Conservation (phyloP, 768 basidiomycete species). For the Boletus tomentosulus region DNA sequence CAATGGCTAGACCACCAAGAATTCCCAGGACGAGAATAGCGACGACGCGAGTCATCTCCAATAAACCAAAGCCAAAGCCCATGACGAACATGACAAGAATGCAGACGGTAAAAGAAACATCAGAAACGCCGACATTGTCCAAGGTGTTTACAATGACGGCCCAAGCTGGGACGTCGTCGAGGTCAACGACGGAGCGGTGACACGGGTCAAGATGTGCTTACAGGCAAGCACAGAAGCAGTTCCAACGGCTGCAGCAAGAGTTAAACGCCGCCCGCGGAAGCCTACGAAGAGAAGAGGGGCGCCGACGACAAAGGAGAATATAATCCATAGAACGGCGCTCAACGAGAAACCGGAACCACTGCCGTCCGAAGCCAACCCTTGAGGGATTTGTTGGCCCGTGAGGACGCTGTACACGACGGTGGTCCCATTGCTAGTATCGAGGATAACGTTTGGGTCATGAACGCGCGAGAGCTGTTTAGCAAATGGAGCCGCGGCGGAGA, state of each 20-base stretch:
- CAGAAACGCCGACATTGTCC: constrained; percentile 44
- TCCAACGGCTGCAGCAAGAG: constrained; percentile 52
- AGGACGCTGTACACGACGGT: constrained; percentile 42
- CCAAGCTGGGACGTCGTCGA: constrained; percentile 44
- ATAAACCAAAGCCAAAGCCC: constrained; percentile 51
- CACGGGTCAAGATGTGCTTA: constrained; percentile 25
- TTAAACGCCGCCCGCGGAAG: constrained; percentile 52
- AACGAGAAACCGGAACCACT: constrained; percentile 45
- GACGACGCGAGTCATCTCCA: constrained; percentile 45
- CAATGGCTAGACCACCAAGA: constrained; percentile 56
- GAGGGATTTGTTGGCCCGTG: constrained; percentile 43
- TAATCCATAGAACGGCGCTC: constrained; percentile 56
- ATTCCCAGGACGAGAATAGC: constrained; percentile 46
- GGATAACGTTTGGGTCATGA: constrained; percentile 29
- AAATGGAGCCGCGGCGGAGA: constrained; percentile 5
- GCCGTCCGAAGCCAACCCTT: constrained; percentile 58
- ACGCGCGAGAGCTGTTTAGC: constrained; percentile 20
- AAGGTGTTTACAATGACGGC: constrained; percentile 57
- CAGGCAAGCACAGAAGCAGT: constrained; percentile 45
- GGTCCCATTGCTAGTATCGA: constrained; percentile 31
- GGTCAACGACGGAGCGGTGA: neutral
- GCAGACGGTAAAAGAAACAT: constrained; percentile 47
- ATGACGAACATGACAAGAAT: constrained; percentile 46
- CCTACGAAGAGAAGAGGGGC: constrained; percentile 52
- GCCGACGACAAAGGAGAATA: constrained; percentile 49